These are phyloP conservation scores for Capsella bursapastoris DNA, from an alignment of 345 rosid species.

Conservation along the genomic window DNA sequence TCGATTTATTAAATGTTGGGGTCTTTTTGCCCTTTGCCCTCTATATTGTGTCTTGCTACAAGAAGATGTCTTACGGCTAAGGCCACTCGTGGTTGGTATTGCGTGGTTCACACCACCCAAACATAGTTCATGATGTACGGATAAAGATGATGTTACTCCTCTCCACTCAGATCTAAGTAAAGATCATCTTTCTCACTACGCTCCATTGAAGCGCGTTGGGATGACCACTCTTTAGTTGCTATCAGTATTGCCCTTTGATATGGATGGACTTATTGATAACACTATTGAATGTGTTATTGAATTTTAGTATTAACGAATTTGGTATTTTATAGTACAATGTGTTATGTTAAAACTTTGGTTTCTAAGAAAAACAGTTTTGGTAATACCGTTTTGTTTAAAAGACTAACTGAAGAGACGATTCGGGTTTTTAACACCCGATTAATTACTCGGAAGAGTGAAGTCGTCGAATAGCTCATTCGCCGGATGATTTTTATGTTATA, in stretches of 20 bases:
- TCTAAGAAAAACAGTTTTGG: background rate
- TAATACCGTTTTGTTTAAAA: too few species aligned
- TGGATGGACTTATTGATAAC: constrained; percentile 23
- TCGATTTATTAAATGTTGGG: constrained; percentile 12
- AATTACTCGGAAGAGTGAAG: too few species aligned
- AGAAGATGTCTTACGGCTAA: constrained; percentile 17
- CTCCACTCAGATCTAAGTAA: constrained; percentile 24
- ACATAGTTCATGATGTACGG: constrained; percentile 6
- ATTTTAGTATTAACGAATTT: constrained; percentile 10
- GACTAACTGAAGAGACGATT: too few species aligned
- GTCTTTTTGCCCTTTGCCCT: constrained; percentile 4
- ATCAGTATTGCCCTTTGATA: constrained; percentile 24
- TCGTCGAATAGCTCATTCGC: too few species aligned
- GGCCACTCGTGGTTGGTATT: background rate
- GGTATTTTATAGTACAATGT: background rate
- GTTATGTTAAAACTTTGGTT: background rate
- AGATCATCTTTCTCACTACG: background rate
- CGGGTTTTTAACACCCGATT: too few species aligned
- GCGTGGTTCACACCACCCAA: background rate
- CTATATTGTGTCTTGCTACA: constrained; percentile 23
- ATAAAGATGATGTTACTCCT: constrained; percentile 26
- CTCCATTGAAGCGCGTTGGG: constrained; percentile 20
- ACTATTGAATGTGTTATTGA: constrained; percentile 13
- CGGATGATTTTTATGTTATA: too few species aligned
- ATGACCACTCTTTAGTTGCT: constrained; percentile 26